These are phyloP conservation scores for Leptomonas pyrrhocoris DNA, from an alignment of 208 protist species.

Conservation along the genomic window DNA sequence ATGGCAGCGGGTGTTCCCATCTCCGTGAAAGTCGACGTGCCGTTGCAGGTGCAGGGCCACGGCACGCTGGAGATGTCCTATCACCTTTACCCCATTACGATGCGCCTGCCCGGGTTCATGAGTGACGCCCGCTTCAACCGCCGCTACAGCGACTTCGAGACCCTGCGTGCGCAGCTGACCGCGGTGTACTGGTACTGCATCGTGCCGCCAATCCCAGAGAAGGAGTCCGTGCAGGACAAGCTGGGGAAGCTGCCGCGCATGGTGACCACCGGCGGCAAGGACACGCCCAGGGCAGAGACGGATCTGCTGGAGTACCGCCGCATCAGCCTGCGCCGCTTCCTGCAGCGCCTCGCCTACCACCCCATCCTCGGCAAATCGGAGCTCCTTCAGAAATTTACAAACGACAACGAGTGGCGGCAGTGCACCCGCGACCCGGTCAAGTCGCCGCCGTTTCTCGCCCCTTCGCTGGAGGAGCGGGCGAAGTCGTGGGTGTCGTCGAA, in stretches of 20 bases:
- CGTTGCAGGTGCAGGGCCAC: conserved; percentile 50
- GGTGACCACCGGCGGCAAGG: conserved; percentile 21
- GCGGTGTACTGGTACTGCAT: conserved; percentile 80
- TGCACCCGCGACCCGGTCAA: conserved; percentile 47
- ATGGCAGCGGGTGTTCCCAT: conserved; percentile 31
- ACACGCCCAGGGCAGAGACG: conserved; percentile 28
- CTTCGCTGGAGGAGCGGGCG: conserved; percentile 36
- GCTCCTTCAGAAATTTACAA: conserved; percentile 78
- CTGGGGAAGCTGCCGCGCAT: conserved; percentile 51
- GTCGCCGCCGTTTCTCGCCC: conserved; percentile 35
- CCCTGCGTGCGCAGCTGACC: conserved; percentile 70
- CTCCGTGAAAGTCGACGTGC: conserved; percentile 44
- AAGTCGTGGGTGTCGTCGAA: conserved; percentile 21
- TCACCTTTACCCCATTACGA: conserved; percentile 78
- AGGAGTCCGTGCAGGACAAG: conserved; percentile 76
- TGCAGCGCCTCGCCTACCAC: conserved; percentile 79
- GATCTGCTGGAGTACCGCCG: conserved; percentile 80
- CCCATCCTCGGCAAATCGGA: conserved; percentile 52
- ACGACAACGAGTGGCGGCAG: conserved; percentile 75
- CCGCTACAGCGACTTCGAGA: conserved; percentile 91
- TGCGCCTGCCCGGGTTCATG: conserved; percentile 44
- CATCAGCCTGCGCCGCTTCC: conserved; percentile 72
- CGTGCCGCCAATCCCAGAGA: conserved; percentile 89
- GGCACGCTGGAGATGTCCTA: conserved; percentile 81
- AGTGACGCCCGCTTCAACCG: conserved; percentile 46